Conservation (phyloP, 2,329 filamentous ascomycete species). For the Fusarium vanettenii region DNA sequence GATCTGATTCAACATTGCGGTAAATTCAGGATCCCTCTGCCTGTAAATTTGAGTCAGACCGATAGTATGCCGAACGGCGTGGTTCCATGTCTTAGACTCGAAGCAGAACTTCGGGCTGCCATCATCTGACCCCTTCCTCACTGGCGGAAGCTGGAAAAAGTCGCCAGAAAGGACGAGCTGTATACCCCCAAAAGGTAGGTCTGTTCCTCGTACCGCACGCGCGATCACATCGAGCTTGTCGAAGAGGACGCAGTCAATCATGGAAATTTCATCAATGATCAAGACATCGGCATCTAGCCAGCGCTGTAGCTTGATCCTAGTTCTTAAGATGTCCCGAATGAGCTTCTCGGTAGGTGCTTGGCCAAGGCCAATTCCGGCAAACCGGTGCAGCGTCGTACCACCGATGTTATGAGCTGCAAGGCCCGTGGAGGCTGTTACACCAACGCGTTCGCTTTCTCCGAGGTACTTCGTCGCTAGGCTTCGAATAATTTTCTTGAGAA, state of each 20-base stretch:
- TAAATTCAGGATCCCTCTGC: not conserved
- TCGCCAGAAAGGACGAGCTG: not conserved
- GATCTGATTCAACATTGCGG: not conserved
- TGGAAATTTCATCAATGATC: not conserved
- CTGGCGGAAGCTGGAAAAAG: not conserved
- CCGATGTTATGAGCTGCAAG: not conserved
- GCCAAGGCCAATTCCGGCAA: not conserved
- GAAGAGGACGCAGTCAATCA: not conserved
- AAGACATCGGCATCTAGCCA: not conserved
- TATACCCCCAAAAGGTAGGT: not conserved
- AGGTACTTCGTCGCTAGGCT: not conserved
- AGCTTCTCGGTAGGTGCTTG: not conserved
- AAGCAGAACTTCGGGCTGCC: not conserved
- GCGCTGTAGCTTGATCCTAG: not conserved
- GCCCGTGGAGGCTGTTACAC: not conserved
- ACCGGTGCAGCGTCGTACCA: not conserved
- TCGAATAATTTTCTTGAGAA: not conserved
- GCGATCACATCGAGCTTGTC: not conserved
- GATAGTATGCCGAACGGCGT: not conserved
- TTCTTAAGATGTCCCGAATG: not conserved
- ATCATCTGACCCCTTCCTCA: not conserved
- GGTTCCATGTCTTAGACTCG: not conserved
- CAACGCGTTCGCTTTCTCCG: not conserved
- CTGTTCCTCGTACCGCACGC: not conserved
- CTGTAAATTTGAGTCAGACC: not conserved